Evolutionary conservation across 73 alveolate genomes (phyloP).

Genomic region (Paramecium sonneborni): DNA sequence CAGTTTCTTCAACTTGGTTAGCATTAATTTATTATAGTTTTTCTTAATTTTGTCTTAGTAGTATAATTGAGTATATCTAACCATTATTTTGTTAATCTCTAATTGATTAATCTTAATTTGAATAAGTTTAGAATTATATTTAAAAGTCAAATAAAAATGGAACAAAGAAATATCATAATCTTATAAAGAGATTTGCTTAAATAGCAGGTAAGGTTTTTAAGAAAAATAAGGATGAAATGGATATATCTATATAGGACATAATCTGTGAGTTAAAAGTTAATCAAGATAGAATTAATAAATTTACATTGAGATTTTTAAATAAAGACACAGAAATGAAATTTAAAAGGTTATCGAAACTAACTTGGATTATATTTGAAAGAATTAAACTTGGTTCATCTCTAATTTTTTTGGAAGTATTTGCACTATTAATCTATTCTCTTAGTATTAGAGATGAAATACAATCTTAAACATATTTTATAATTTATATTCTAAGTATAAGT

Average conservation of each 20-base stretch:
- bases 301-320: conserved; percentile 13
- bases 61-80: background rate
- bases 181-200: conserved; percentile 30
- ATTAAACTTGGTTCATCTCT: background rate
- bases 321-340: conserved; percentile 56
- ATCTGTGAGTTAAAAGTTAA: conserved; percentile 8
- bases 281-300: background rate
- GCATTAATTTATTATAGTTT: background rate
- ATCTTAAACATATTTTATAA: background rate
- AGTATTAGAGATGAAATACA: background rate
- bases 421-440: background rate
- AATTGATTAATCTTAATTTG: background rate
- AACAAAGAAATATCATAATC: conserved; percentile 24
- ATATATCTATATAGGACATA: conserved; percentile 19
- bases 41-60: background rate
- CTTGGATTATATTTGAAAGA: conserved; percentile 21
- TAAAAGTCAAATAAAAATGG: background rate
- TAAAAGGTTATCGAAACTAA: background rate
- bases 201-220: conserved; percentile 43
- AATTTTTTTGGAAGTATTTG: background rate
- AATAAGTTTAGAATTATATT: background rate
- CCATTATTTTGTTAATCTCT: conserved; percentile 40
- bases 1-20: background rate
- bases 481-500: background rate
- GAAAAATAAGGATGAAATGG: conserved; percentile 45